These are phyloP conservation scores for Symbiodinium natans DNA, from an alignment of 73 alveolate species.

Conservation along the genomic window DNA sequence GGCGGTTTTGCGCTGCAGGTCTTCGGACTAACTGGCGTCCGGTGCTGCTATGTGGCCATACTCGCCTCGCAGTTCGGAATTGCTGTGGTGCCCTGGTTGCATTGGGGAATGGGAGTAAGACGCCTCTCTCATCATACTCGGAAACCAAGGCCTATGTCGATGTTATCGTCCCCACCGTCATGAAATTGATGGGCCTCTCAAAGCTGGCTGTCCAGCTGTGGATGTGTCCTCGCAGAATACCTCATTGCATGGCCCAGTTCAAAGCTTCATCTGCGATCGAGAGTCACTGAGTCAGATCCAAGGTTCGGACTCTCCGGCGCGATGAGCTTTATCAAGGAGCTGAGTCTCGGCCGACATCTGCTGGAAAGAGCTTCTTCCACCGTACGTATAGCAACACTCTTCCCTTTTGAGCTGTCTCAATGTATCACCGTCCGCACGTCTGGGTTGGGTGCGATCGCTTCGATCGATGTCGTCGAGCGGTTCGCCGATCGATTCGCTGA, in stretches of 20 bases:
- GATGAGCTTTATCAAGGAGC: neutral
- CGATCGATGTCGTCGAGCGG: no score
- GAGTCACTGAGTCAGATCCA: neutral
- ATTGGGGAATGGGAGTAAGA: no score
- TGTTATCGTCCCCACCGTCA: neutral
- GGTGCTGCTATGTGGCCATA: neutral
- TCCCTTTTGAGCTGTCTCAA: no score
- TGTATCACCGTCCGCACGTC: no score
- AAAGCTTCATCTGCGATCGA: no score
- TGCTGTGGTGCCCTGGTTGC: neutral
- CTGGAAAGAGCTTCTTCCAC: neutral
- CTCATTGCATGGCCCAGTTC: no score
- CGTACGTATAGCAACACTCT: no score
- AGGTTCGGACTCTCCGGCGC: neutral
- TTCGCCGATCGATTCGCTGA: no score
- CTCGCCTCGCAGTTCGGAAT: neutral
- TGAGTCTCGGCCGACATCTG: neutral
- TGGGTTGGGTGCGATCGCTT: no score
- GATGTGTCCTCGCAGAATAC: neutral
- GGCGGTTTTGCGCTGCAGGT: neutral
- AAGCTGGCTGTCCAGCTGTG: neutral
- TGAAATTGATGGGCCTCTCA: neutral
- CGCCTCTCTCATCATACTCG: no score
- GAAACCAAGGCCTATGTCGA: neutral
- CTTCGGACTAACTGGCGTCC: neutral